Base-by-base conservation (phyloP, 139 green algal genomes). In the Zygnema circumcarinatum region DNA sequence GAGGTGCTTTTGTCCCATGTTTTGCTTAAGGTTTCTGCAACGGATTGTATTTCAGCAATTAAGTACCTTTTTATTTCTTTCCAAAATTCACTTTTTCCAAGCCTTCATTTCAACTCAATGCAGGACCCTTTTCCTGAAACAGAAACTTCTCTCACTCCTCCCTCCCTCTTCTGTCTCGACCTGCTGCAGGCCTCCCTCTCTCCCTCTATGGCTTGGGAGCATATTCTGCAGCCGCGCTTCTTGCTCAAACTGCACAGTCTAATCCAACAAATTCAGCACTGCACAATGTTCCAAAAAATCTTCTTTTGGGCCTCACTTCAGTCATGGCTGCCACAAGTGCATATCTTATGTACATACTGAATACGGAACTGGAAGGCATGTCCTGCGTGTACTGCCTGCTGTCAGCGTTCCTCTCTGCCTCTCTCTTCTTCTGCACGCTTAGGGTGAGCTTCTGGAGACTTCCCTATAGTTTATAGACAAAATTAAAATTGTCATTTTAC, bases 301-400 rank as follows among this genome's bases (percentile, higher is more conserved):
- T 53, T 89, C 92, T 91, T 22, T 74, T 92, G 29, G 73, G 53
- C 0, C 20, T 40, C 16, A 91, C 90, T n/a, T 85, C 92, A 0
- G 86, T 92, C 22, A 91, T 98, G 67, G 93, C 92, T 33, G 92
- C 85, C 67, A 92, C 89, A 81, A 96, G 92, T 79, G 92, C 86
- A 0, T 93, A 92, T 62, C 92, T 98, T 31, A 93, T 97, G 89
- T 95, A 87, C 86, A 90, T 93, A 0, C 85, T 91, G 38, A 53
- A 89, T 38, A 95, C 92, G 1, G 72, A 91, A 38, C 95, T 98
- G 56, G 82, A 89, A 32, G 96, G 92, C 29, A 33, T 62, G 16
- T 67, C 83, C 29, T 89, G 84, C 35, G 31, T 81, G 0, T 89
- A 89, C 92, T 98, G 94, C 92, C 88, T 94, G 32, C 68, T 79